These are phyloP conservation scores for Xylaria sp. DNA, from an alignment of 495 filamentous ascomycete species.

Conservation along the genomic window DNA sequence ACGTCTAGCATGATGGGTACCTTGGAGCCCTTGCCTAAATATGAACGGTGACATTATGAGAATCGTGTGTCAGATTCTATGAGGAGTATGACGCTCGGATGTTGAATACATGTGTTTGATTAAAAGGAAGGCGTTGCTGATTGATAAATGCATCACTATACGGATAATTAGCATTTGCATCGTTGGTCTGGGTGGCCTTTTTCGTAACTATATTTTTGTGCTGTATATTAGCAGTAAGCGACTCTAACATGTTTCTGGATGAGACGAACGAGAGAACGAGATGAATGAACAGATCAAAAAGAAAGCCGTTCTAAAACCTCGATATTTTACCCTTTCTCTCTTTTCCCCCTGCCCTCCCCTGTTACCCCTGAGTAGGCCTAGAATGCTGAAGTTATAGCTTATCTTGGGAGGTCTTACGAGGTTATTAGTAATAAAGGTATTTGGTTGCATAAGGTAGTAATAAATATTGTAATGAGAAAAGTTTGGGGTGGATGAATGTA, in stretches of 20 bases:
- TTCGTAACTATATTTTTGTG: neutral
- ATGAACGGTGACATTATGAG: conserved; percentile 45
- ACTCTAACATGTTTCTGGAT: conserved; percentile 13
- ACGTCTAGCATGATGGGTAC: conserved; percentile 28
- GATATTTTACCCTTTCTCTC: neutral
- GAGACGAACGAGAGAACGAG: conserved; percentile 18
- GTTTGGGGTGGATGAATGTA: too few species aligned
- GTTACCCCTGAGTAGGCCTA: neutral
- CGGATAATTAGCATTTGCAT: conserved; percentile 17
- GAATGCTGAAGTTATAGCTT: neutral
- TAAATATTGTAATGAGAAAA: too few species aligned
- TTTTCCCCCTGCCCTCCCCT: neutral
- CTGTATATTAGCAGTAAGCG: conserved; percentile 22
- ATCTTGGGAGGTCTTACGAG: too few species aligned
- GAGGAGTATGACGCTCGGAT: neutral
- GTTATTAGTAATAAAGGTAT: too few species aligned
- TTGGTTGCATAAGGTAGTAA: too few species aligned
- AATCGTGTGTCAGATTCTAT: neutral
- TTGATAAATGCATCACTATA: conserved; percentile 11
- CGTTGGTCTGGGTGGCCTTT: conserved; percentile 9
- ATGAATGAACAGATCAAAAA: conserved; percentile 22
- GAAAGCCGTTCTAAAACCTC: neutral
- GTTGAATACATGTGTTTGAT: neutral
- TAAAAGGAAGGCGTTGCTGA: neutral
- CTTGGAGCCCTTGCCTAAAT: conserved; percentile 53